These are phyloP conservation scores for Psilocybe azurescens DNA, from an alignment of 768 basidiomycete species.

Conservation along the genomic window DNA sequence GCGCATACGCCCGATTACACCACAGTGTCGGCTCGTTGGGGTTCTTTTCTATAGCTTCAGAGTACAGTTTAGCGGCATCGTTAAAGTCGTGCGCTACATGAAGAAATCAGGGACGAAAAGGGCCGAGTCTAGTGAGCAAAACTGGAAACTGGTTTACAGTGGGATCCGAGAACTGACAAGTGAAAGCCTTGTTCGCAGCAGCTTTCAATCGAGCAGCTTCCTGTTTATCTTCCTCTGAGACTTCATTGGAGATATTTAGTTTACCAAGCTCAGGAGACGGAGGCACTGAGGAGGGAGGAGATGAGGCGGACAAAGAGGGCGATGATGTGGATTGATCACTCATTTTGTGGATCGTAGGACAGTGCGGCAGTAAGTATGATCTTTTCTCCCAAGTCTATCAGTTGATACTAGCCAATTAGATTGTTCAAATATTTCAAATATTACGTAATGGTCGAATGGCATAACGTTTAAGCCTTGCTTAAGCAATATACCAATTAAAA, in stretches of 20 bases:
- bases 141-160: not conserved
- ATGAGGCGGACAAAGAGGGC: constrained; percentile 46
- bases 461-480: not conserved
- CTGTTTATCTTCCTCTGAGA: constrained; percentile 74
- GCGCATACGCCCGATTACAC: constrained; percentile 92
- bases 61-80: constrained; percentile 78
- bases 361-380: constrained; percentile 5
- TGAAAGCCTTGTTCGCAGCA: constrained; percentile 89
- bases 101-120: not conserved
- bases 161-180: constrained; percentile 46
- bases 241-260: constrained; percentile 52
- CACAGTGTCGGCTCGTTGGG: constrained; percentile 88
- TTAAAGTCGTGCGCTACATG: constrained; percentile 73
- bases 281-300: constrained; percentile 59
- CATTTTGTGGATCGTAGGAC: constrained; percentile 26
- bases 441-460: constrained; percentile 11
- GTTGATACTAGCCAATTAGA: constrained; percentile 14
- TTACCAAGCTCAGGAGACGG: constrained; percentile 65
- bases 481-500: not conserved
- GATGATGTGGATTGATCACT: constrained; percentile 45
- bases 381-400: constrained; percentile 5
- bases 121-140: not conserved
- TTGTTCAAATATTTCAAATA: not conserved
- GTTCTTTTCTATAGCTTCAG: constrained; percentile 85
- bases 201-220: constrained; percentile 78